Evolutionary conservation across 306 rosid genomes (phyloP).

Genomic region (Begonia loranthoides): DNA sequence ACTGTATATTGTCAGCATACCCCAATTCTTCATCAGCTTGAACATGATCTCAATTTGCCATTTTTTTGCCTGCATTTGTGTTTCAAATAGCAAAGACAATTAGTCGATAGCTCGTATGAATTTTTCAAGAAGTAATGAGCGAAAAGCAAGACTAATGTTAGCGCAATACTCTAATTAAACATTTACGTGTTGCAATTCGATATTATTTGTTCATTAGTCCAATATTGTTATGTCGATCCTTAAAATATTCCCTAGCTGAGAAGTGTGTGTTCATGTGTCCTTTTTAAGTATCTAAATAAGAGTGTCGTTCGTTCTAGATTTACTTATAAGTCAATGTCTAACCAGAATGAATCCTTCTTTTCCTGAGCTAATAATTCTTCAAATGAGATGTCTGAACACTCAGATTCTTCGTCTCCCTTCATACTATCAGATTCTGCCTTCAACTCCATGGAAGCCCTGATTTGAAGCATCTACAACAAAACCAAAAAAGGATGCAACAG

Average conservation of each 20-base stretch:
- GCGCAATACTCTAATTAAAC: too few relatives aligned
- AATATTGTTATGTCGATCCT: too few relatives aligned
- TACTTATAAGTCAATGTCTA: too few relatives aligned
- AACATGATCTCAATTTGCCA: conserved; percentile 48
- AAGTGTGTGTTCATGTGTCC: too few relatives aligned
- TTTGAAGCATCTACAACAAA: conserved; percentile 46
- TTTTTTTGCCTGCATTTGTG: conserved; percentile 62
- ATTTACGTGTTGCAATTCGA: too few relatives aligned
- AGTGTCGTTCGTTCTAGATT: too few relatives aligned
- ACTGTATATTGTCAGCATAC: conserved; percentile 31
- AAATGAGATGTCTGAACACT: conserved; percentile 47
- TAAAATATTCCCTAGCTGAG: too few relatives aligned
- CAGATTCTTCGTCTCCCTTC: conserved; percentile 30
- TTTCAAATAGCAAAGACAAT: too few relatives aligned
- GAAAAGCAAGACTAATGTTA: neutral
- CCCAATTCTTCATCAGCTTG: conserved; percentile 29
- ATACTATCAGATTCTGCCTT: conserved; percentile 33
- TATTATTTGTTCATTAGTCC: too few relatives aligned
- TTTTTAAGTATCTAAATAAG: too few relatives aligned
- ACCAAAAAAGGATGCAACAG: too few relatives aligned
- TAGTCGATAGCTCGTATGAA: neutral
- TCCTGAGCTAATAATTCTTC: conserved; percentile 83
- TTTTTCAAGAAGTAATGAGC: neutral
- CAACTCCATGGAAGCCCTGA: conserved; percentile 43
- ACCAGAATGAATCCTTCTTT: conserved; percentile 95